These are phyloP conservation scores for Terfezia claveryi DNA, from an alignment of 495 filamentous ascomycete species.

Conservation along the genomic window DNA sequence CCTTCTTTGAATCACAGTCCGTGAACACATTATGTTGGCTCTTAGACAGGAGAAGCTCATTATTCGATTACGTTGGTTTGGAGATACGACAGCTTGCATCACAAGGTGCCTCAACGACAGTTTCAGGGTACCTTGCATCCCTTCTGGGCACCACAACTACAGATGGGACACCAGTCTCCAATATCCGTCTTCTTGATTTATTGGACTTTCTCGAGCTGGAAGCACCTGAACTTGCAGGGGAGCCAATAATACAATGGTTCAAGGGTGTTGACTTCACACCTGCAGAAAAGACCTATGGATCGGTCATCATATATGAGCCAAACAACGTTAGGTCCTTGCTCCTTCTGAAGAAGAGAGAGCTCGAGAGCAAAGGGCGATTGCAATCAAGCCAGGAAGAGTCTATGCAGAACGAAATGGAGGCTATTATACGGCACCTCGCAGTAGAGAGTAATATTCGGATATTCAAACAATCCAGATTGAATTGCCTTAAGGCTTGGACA, in stretches of 20 bases:
- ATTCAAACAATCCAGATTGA: conserved; percentile 34
- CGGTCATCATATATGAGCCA: conserved; percentile 28
- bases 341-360: conserved; percentile 29
- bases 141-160: conserved; percentile 50
- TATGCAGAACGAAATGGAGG: conserved; percentile 34
- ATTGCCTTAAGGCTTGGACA: conserved; percentile 55
- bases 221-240: conserved; percentile 25
- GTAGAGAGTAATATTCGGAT: conserved; percentile 42
- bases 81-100: conserved; percentile 61
- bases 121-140: conserved; percentile 53
- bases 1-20: conserved; percentile 40
- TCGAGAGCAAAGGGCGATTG: conserved; percentile 22
- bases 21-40: conserved; percentile 48
- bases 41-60: conserved; percentile 44
- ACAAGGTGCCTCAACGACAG: conserved; percentile 47
- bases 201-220: conserved; percentile 75
- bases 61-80: conserved; percentile 60
- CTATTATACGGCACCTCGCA: conserved; percentile 34
- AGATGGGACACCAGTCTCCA: conserved; percentile 35
- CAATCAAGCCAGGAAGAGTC: conserved; percentile 26
- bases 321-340: conserved; percentile 42
- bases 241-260: conserved; percentile 33
- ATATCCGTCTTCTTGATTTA: conserved; percentile 67
- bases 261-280: conserved; percentile 36
- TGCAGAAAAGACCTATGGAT: conserved; percentile 26